Evolutionary conservation across 768 basidiomycete genomes (phyloP), one percentile per base, ranked within the genome.

Genomic region (Lentinula raphanica): DNA sequence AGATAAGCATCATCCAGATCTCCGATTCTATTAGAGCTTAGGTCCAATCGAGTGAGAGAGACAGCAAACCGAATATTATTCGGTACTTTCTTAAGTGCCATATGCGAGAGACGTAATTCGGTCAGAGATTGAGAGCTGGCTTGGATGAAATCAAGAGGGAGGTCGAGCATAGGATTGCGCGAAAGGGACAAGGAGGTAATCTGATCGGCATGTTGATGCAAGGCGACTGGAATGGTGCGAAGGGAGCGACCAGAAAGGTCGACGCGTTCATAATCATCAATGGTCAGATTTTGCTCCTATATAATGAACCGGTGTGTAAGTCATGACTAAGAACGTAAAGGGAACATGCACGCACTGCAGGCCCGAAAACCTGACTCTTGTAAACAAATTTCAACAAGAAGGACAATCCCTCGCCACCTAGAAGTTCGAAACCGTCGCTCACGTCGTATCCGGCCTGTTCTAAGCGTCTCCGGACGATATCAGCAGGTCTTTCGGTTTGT

Each of bases 101-200:
- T 96, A 62, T 92, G 85, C 9, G 88, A 87, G 39, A 99, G 76
- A 7, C 87, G 84, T 42, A 99, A 83, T 65, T 97, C 94, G 58
- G 87, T 86, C 8, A 99, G 81, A 5, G 78, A 82, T 1, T 82
- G 83, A 67, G 94, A 96, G 51, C 27, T 48, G 5, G 88, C 84
- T 70, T 97, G 92, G 58, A 97, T 88, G 68, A 99, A 99, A 72
- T 98, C 97, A 50, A 93, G 85, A 0, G 96, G 97, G 35, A 98
- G 88, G 70, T 98, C 95, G 56, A 95, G 82, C 83, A 96, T 92
- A 2, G 95, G 94, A 68, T 98, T 99, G 44, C 91, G 85, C 3
- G 94, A 96, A 13, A 98, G 81, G 60, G 90, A 91, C 59, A 98
- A 87, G 39, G 80, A 86, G 58, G 90, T 76, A 65, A 99, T 94